phyloP scores from a whole-genome alignment of 495 filamentous ascomycete genomes.

The Lasiosphaeriaceae sp. region DNA sequence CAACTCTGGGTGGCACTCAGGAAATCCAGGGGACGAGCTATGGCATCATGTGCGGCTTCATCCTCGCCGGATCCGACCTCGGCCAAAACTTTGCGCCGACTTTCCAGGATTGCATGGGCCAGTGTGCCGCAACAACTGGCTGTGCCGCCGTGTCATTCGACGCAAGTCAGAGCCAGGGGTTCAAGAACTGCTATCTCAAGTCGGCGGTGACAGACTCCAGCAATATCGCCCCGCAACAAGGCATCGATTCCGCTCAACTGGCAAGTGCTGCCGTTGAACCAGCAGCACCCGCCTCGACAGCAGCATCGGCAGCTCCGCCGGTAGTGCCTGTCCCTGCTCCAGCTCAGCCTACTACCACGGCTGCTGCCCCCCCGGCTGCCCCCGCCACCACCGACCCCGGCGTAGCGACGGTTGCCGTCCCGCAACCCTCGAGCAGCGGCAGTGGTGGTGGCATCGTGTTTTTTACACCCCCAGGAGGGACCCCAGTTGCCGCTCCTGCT shows the following conservation, averaged over 20 bases:
- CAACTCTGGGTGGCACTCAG: conserved; percentile 15
- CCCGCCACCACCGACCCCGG: conserved; percentile 5
- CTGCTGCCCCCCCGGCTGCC: neutral
- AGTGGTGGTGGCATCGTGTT: conserved; percentile 12
- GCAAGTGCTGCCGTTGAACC: conserved; percentile 7
- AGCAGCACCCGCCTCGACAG: conserved; percentile 2
- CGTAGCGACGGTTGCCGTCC: conserved; percentile 10
- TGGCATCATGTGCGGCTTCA: conserved; percentile 24
- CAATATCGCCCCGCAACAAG: conserved; percentile 11
- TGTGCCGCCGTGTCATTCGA: conserved; percentile 31
- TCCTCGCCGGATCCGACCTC: conserved; percentile 30
- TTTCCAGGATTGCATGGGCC: conserved; percentile 31
- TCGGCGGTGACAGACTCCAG: conserved; percentile 12
- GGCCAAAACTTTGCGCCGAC: conserved; percentile 31
- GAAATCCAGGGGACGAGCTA: conserved; percentile 18
- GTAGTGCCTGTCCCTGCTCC: conserved; percentile 2
- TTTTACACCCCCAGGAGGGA: conserved; percentile 21
- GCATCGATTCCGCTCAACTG: conserved; percentile 30
- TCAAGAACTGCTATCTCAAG: conserved; percentile 40
- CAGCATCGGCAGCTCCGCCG: neutral
- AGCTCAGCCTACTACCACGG: neutral
- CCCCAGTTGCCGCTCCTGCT: neutral
- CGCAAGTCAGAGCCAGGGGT: conserved; percentile 24
- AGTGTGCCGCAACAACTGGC: conserved; percentile 22
- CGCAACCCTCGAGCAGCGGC: neutral